Base-by-base conservation (phyloP, 176 grass and related monocot genomes). In the Bromus sterilis region DNA sequence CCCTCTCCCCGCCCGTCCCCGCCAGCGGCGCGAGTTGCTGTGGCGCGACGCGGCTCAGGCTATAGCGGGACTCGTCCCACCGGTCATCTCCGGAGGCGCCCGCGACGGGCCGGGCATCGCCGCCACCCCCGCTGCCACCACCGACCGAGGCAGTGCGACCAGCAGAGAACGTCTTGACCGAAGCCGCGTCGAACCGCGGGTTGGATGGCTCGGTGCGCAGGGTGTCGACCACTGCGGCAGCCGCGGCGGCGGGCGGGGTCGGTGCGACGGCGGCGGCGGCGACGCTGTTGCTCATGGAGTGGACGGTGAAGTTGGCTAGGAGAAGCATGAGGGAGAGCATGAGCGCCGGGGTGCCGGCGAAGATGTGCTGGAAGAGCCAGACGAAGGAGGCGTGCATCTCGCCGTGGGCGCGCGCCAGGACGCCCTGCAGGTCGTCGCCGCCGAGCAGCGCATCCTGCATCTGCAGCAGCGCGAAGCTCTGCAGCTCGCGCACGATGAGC, bases 281-380 rank as follows among this genome's bases (percentile, higher is more conserved):
- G 21, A 85, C 66, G 14, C 63, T 78, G 85, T 81, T 24, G 16
- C 84, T 75, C 93, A 99, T 96, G 24, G 97, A 99, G 58, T 91
- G 92, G 40, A 93, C 97, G 77, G 91, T 96, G 89, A 96, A 99
- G 82, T 99, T 91, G 60, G 97, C 93, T 15, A 99, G 93, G 78
- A 99, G 93, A 49, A 99, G 91, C 97, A 99, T 99, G 10, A 99
- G 82, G 20, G 89, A 93, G 85, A 99, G 68, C 95, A 99, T 99
- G 55, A 99, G 91, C 8, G 85, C 80, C 10, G 97, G 97, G 1
- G 97, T 96, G 69, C 93, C 66, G 20, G 97, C 90, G 82, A 99
- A 99, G 60, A 99, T 90, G 72, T 88, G 93, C 91, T 99, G 91
- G 89, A 99, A 99, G 51, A 99, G 89, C 93, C 97, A 99, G 43